These are phyloP conservation scores for Cynara cardunculus DNA, from an alignment of 129 eudicot genomes.

Conservation along the genomic window DNA sequence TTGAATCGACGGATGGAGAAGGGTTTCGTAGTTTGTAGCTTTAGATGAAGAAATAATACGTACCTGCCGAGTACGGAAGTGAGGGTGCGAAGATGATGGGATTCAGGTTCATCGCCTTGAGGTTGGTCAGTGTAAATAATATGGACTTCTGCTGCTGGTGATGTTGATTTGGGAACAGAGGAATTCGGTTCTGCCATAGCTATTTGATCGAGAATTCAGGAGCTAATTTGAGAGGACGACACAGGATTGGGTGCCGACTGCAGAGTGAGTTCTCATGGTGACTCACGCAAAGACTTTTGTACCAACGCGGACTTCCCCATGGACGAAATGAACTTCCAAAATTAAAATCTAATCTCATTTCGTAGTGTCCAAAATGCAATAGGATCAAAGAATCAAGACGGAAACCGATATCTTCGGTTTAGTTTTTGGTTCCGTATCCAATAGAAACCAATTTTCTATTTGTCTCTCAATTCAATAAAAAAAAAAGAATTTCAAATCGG, in stretches of 20 bases:
- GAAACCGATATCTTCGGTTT: too few relatives aligned
- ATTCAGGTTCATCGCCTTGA: conserved; percentile 49
- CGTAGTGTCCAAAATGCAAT: too few relatives aligned
- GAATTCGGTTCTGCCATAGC: conserved; percentile 29
- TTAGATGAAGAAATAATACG: background rate
- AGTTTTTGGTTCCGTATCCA: too few relatives aligned
- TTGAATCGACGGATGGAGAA: background rate
- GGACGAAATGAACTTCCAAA: background rate
- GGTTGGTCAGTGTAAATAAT: conserved; percentile 74
- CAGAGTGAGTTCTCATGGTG: background rate
- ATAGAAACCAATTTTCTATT: too few relatives aligned
- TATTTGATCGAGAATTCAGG: background rate
- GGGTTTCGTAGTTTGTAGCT: background rate
- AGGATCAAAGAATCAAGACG: too few relatives aligned
- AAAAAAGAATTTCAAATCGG: too few relatives aligned
- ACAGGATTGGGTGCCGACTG: too few relatives aligned
- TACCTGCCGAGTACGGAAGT: conserved; percentile 77
- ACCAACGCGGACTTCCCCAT: background rate
- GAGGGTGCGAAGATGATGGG: conserved; percentile 62
- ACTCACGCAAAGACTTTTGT: background rate
- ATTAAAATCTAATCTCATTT: too few relatives aligned
- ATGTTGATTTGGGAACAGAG: conserved; percentile 20
- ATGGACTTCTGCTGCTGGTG: conserved; percentile 43
- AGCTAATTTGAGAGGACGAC: background rate
- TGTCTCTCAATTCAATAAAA: too few relatives aligned